Conservation (phyloP, 2,329 filamentous ascomycete species). For the Fusarium guadeloupense region DNA sequence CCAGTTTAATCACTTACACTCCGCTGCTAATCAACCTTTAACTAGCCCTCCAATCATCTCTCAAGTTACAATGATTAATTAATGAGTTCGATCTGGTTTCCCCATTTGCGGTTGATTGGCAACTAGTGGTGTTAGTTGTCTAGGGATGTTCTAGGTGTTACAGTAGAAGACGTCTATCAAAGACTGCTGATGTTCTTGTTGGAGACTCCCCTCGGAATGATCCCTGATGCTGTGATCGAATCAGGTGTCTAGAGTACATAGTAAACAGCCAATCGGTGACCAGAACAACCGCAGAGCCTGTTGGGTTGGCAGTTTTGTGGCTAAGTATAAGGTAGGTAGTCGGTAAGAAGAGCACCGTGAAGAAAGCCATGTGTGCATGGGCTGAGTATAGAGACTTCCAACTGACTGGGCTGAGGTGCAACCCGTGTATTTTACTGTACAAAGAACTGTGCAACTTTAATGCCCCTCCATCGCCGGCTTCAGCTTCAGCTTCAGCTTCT, state of each 20-base stretch:
- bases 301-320: constrained; percentile 1
- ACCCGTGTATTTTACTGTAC: constrained; percentile 10
- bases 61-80: background rate
- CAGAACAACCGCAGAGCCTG: constrained; percentile 13
- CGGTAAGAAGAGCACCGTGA: constrained; percentile 29
- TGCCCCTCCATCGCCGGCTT: constrained; percentile 11
- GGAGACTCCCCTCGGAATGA: constrained; percentile 1
- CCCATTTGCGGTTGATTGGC: background rate
- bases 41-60: constrained; percentile 3
- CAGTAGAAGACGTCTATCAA: background rate
- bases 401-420: background rate
- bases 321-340: constrained; percentile 10
- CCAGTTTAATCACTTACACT: constrained; percentile 16
- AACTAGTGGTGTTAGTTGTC: background rate
- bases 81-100: background rate
- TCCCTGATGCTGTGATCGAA: constrained; percentile 15
- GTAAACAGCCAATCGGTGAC: constrained; percentile 18
- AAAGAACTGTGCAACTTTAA: constrained; percentile 10
- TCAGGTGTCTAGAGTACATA: constrained; percentile 7
- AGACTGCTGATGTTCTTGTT: background rate
- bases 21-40: background rate
- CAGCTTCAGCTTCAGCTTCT: constrained; percentile 1
- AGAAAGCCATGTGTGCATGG: background rate
- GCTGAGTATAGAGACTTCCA: too few relatives aligned
- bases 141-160: background rate